These are phyloP conservation scores for Aspergillus nomiae DNA, from an alignment of 2,329 filamentous ascomycete genomes.

Conservation along the genomic window DNA sequence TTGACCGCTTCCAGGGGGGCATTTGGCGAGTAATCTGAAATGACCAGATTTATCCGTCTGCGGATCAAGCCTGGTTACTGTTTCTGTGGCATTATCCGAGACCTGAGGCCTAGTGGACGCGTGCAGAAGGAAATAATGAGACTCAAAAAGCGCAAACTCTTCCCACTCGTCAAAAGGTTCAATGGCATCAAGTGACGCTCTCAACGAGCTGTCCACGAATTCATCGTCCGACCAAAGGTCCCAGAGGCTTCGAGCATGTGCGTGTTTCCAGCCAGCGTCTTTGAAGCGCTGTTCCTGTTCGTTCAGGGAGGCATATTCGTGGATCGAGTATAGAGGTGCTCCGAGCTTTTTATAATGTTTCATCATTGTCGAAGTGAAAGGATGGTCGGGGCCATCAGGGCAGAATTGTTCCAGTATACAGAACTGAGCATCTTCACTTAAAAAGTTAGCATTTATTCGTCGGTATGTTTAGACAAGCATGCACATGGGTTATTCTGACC, in stretches of 20 bases:
- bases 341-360: slow-evolving; percentile 78
- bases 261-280: slow-evolving; percentile 66
- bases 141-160: slow-evolving; percentile 81
- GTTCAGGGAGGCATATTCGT: slow-evolving; percentile 66
- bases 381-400: slow-evolving; percentile 74
- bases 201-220: slow-evolving; percentile 64
- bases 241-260: slow-evolving; percentile 73
- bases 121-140: slow-evolving; percentile 79
- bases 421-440: slow-evolving; percentile 65
- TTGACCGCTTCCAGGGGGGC: slow-evolving; percentile 44
- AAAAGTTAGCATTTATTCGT: slow-evolving; percentile 5
- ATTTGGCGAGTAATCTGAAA: slow-evolving; percentile 25
- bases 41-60: slow-evolving; percentile 12
- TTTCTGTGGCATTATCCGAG: background rate
- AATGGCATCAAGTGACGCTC: slow-evolving; percentile 64
- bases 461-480: background rate
- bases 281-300: slow-evolving; percentile 70
- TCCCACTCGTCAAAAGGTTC: slow-evolving; percentile 97
- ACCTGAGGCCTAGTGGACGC: slow-evolving; percentile 51
- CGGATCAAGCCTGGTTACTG: background rate
- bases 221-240: slow-evolving; percentile 72
- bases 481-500: slow-evolving; percentile 52
- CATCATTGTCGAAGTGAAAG: slow-evolving; percentile 86
- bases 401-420: slow-evolving; percentile 85
- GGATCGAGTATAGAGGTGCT: slow-evolving; percentile 74